Base-by-base conservation (phyloP, 306 rosid genomes). In the Delonix regia region DNA sequence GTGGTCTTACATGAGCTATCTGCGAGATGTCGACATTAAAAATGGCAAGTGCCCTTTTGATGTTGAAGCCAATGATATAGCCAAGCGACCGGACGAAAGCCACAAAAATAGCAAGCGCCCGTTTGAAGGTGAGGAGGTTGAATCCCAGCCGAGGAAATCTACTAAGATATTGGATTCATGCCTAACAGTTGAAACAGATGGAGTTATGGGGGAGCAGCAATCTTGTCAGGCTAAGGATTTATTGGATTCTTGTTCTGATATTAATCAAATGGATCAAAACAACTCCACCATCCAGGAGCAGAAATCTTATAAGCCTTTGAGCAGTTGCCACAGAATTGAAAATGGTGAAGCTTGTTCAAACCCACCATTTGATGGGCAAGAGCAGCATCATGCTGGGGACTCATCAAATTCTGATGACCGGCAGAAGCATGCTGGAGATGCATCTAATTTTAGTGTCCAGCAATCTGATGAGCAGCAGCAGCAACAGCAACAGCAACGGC, bases 1-100 rank as follows among this genome's bases (percentile, higher is more conserved):
- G 82, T 90, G 94, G 97, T 55, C 89, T 83, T 88, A 65, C 85
- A 83, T 90, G 91, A 82, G 80, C 61, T 90, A 69, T 71, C 78
- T 81, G 74, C 82, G 83, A 9, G 90, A 86, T 25, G 78, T 79
- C 27, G 89, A 86, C 55, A 85, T 84, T 73, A 81, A 80, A 33
- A 81, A 78, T 60, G 87, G 60, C 4, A 53, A 51, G 22, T n/a
- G 28, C 60, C 28, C 60, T 21, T 52, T 52, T 5, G 25, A n/a
- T 52, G 27, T 52, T n/a, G 59, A 52, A 52, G 25, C 27, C 0
- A 19, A 52, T 8, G 59, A 52, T 52, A n/a, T n/a, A n/a, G 59
- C 27, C 7, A 52, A 52, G 59, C 81, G 78, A 71, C 82, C 83
- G 9, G 90, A 86, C 33, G 76, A 77, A 21, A 87, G 85, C 64